Conservation (phyloP, 768 basidiomycete species). For the Scleroderma citrinum region DNA sequence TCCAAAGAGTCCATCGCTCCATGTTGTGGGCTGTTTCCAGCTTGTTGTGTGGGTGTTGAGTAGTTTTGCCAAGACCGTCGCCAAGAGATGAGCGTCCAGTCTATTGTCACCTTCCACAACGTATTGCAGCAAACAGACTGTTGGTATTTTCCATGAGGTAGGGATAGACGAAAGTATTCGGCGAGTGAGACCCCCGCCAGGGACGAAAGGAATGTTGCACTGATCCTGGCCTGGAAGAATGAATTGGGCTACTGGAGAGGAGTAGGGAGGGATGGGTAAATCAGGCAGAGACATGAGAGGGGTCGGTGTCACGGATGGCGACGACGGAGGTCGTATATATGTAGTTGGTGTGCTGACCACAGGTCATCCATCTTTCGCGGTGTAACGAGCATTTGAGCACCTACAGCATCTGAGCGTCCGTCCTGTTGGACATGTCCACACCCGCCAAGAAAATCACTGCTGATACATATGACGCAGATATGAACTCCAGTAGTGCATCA, state of each 20-base stretch:
- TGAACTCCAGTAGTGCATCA: slow-evolving; percentile 49
- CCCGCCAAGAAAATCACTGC: slow-evolving; percentile 65
- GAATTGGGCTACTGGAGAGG: slow-evolving; percentile 39
- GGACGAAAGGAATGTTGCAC: slow-evolving; percentile 59
- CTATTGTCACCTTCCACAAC: slow-evolving; percentile 82
- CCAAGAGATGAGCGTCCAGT: slow-evolving; percentile 59
- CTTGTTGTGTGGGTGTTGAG: slow-evolving; percentile 32
- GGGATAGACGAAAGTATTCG: slow-evolving; percentile 59
- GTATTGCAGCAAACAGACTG: slow-evolving; percentile 61
- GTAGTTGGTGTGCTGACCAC: slow-evolving; percentile 57
- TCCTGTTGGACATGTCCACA: slow-evolving; percentile 67
- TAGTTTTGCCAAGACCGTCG: slow-evolving; percentile 45
- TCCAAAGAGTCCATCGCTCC: slow-evolving; percentile 59
- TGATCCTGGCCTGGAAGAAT: slow-evolving; percentile 21
- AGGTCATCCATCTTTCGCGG: not conserved
- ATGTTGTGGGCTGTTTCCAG: slow-evolving; percentile 65
- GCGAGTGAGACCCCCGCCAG: slow-evolving; percentile 69
- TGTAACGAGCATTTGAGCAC: slow-evolving; percentile 19
- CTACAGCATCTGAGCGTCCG: slow-evolving; percentile 75
- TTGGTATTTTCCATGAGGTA: slow-evolving; percentile 44
- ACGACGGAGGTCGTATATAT: slow-evolving; percentile 41
- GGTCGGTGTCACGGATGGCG: slow-evolving; percentile 40
- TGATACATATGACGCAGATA: slow-evolving; percentile 42
- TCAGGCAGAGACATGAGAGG: slow-evolving; percentile 37
- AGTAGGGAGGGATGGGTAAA: slow-evolving; percentile 51